These are phyloP conservation scores for Xylaria acuta DNA, from an alignment of 495 filamentous ascomycete species.

Conservation along the genomic window DNA sequence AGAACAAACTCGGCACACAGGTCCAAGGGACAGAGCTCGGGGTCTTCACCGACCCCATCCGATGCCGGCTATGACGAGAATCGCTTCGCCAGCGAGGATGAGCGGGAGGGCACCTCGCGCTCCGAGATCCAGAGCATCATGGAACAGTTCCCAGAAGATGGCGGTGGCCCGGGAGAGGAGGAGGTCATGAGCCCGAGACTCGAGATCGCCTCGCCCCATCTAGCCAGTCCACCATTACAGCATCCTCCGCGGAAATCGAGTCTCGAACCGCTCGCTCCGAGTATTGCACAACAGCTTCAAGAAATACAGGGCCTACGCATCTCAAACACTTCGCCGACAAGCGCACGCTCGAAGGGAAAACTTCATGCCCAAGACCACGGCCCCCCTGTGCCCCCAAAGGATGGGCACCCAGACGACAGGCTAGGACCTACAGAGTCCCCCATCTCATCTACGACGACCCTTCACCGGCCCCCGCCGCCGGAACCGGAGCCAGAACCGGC, in stretches of 20 bases:
- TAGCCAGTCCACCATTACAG: conserved; percentile 62
- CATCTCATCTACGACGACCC: conserved; percentile 58
- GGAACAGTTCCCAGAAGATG: conserved; percentile 78
- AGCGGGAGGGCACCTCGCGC: conserved; percentile 70
- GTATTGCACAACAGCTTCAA: conserved; percentile 51
- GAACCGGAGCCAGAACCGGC: conserved; percentile 88
- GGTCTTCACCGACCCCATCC: conserved; percentile 64
- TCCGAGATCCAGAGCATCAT: conserved; percentile 96
- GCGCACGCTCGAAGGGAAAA: conserved; percentile 46
- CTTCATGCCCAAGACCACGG: conserved; percentile 50
- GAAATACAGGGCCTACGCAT: conserved; percentile 54
- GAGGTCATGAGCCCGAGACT: conserved; percentile 84
- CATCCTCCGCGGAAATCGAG: conserved; percentile 87
- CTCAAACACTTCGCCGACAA: conserved; percentile 47
- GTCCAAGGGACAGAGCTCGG: conserved; percentile 39
- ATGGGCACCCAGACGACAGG: conserved; percentile 49
- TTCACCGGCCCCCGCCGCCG: conserved; percentile 76
- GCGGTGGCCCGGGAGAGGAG: conserved; percentile 68
- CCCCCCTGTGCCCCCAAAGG: conserved; percentile 59
- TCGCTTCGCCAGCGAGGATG: conserved; percentile 58
- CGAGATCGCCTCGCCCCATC: conserved; percentile 72
- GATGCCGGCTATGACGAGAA: conserved; percentile 58
- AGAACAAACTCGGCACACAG: conserved; percentile 54
- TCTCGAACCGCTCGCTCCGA: conserved; percentile 69
- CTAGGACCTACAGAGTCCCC: conserved; percentile 43